Percentiles rank a stretch among this genome's conserved stretches.
These are phyloP conservation scores for Xanthoconium stramineum DNA, from an alignment of 768 basidiomycete genomes.

Conservation along the genomic window DNA sequence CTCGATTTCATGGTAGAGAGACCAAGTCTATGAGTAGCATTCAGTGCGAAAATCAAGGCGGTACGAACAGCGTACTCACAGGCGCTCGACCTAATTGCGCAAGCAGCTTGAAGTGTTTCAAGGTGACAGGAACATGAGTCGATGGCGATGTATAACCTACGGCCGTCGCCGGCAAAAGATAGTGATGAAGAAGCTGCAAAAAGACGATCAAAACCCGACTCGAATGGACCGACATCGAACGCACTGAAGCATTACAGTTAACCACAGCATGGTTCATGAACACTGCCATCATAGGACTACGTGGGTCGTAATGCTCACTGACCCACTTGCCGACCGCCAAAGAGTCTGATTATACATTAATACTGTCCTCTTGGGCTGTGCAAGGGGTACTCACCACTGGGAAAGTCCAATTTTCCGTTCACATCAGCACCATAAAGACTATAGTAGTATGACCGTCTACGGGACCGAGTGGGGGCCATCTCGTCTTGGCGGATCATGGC, in stretches of 20 bases:
- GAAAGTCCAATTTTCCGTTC: slow-evolving; percentile 54
- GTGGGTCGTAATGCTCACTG: slow-evolving; percentile 52
- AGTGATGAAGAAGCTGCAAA: slow-evolving; percentile 47
- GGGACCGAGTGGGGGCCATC: slow-evolving; percentile 51
- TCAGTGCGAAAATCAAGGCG: neutral
- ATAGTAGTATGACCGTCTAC: slow-evolving; percentile 54
- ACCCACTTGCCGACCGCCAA: slow-evolving; percentile 60
- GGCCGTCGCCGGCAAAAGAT: slow-evolving; percentile 34
- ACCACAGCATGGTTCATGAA: slow-evolving; percentile 74
- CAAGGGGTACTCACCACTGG: slow-evolving; percentile 41
- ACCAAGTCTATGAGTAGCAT: slow-evolving; percentile 40
- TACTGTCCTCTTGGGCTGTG: neutral
- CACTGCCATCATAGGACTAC: slow-evolving; percentile 56
- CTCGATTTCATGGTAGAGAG: slow-evolving; percentile 60
- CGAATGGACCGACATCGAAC: neutral
- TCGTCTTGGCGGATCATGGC: slow-evolving; percentile 77
- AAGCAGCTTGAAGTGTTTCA: slow-evolving; percentile 75
- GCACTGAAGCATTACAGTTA: slow-evolving; percentile 51
- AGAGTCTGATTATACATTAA: slow-evolving; percentile 41
- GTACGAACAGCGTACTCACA: slow-evolving; percentile 36
- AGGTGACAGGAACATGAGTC: slow-evolving; percentile 60
- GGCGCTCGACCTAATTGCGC: slow-evolving; percentile 62
- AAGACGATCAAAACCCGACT: neutral
- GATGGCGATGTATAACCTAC: slow-evolving; percentile 18
- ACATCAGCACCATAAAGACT: slow-evolving; percentile 36